Base-by-base conservation (phyloP, 371 early-diverging fungal genomes). In the Rhizopus delemar region DNA sequence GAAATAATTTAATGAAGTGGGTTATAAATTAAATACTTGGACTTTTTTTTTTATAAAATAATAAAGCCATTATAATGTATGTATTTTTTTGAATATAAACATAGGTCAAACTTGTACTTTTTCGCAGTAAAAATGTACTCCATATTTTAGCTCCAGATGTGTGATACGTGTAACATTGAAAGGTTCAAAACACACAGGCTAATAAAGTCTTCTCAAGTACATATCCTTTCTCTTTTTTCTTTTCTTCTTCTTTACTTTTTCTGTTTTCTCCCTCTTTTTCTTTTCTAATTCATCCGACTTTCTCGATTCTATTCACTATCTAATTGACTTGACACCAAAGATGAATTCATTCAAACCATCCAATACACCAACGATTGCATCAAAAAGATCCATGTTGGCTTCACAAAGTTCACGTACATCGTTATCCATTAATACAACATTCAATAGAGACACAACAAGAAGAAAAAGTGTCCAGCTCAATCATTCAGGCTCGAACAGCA, bases 391-490 rank as follows among this genome's bases (percentile, higher is more conserved):
- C 0, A 46, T 62, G 52, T 38, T 59, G 3, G 36, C 43, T 46
- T 56, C 60, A 0, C 60, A 65, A 29, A 41, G 58, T 36, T 62
- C 58, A 29, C 31, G 46, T 35, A 61, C 66, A n/a, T 56, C 16
- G 4, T 56, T 62, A 28, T 62, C 62, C 31, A 66, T 66, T 16
- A 62, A 66, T 12, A 66, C 66, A 50, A 62, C 33, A 39, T 7
- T n/a, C 41, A 53, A 11, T 28, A 6, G 1, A 22, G 22, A 51
- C 15, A 16, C 36, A 36, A 39, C 12, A 28, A 39, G 7, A 38
- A 53, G 29, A 16, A 41, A 5, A 5, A 6, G 5, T 6, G 8
- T 9, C n/a, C 12, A 12, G n/a, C n/a, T 9, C n/a, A 12, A 31
- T 35, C 7, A 5, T n/a, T 15, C 15, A 31, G 9, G 32, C 22